Evolutionary conservation across 2,329 filamentous ascomycete species (phyloP), one percentile per base, ranked within the genome.

Genomic region (Neonectria coccinea): DNA sequence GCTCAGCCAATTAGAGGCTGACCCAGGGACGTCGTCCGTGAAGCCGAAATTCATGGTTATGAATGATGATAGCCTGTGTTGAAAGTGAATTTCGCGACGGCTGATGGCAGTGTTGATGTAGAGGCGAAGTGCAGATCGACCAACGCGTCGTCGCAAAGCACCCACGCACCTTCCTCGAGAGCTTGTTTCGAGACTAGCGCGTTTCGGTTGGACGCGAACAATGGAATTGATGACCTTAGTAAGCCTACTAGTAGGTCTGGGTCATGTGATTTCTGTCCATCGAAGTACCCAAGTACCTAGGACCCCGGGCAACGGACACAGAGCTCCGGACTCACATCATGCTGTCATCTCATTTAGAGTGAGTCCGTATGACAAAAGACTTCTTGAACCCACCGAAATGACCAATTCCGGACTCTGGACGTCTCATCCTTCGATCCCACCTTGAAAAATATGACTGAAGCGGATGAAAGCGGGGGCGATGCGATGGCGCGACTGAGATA

Each of bases 41-140:
- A 70, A 68, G 18, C 66, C 62, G 20, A 66, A 73, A 9, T 71
- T 66, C 71, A 73, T 73, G 33, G 27, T 44, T 56, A 56, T 14
- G 31, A 36, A 10, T 16, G 42, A 52, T 51, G 47, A 18, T 47
- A 33, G 31, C 27, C 20, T 33, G 7, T 2, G 18, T 29, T 33
- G 48, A 20, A 20, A 44, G n/a, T 12, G 20, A 47, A 20, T 27
- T 27, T 47, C 8, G 11, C n/a, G 31, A 22, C 20, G 2, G 10
- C 6, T 36, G 51, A 18, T 14, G 48, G 25, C 54, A 5, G 9
- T 29, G 29, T 29, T 29, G 29, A 41, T 57, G 55, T 16, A 7
- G 20, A 33, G n/a, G 18, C 16, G 25, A 44, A 10, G 41, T 22
- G 10, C 16, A 22, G 25, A 2, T 31, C 11, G 3, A 36, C 33